Base-by-base conservation (phyloP, 306 rosid species). In the Oemleria cerasiformis region DNA sequence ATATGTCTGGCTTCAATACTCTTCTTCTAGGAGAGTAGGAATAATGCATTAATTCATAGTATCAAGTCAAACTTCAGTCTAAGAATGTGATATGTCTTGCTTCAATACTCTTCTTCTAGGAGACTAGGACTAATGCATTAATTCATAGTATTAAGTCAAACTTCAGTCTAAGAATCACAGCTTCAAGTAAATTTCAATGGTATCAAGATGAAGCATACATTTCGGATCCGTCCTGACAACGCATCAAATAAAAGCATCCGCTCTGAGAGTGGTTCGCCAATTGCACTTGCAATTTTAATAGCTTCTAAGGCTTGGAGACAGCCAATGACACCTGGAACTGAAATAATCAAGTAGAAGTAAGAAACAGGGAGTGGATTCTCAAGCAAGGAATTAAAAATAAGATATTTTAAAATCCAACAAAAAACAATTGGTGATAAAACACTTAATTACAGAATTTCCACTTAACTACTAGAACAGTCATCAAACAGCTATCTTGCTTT, bases 261-360 rank as follows among this genome's bases (percentile, higher is more conserved):
- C 79, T 87, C 91, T 3, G 96, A 83, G 73, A 94, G 96, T 57
- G 96, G 87, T 75, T 94, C 97, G 20, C 97, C 99, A 78, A 94
- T 79, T n/a, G 68, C 85, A 75, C 96, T 75, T 49, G 96, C 96
- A 62, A 94, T 81, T 82, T 94, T 94, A 81, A 94, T 91, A 62
- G 97, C 96, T 84, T 94, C 99, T 6, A 94, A 88, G 79, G 99
- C 97, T 87, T 94, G 96, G 53, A 94, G 92, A 82, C 99, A 89
- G 48, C 99, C 99, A 56, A 94, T 94, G 77, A 91, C 78, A 73
- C 99, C 99, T 49, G 97, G 99, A 86, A 94, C 99, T 94, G 92
- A 78, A 79, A 79, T 39, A 45, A 59, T 41, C 45, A 64, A 63
- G 42, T 42, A 55, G 63, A 62, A 50, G 23, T 65, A 59, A 77